Conservation (phyloP, 2,329 filamentous ascomycete species). For the Penicillium sp. region DNA sequence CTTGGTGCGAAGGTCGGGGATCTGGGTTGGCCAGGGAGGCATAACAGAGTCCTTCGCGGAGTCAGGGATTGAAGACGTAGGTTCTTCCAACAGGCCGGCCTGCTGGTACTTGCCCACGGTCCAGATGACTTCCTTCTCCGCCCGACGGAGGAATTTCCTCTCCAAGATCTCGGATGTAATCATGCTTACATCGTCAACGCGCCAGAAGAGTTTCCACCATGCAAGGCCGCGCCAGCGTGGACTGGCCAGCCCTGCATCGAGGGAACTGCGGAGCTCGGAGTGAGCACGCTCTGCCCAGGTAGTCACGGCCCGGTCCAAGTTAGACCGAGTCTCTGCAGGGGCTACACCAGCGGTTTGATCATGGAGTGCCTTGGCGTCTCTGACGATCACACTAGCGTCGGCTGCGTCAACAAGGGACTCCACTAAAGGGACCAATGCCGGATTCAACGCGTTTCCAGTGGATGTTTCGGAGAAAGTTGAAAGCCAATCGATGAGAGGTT, state of each 20-base stretch:
- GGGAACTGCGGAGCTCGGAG: slow-evolving; percentile 74
- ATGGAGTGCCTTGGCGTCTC: slow-evolving; percentile 32
- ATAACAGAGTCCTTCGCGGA: slow-evolving; percentile 7
- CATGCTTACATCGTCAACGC: slow-evolving; percentile 86
- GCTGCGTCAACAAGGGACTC: slow-evolving; percentile 59
- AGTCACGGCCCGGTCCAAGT: slow-evolving; percentile 61
- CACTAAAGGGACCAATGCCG: slow-evolving; percentile 66
- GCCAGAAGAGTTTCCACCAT: slow-evolving; percentile 97
- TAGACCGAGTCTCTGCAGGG: slow-evolving; percentile 45
- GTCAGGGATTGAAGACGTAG: slow-evolving; percentile 4
- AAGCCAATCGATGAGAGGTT: slow-evolving; percentile 66
- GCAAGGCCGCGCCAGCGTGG: slow-evolving; percentile 73
- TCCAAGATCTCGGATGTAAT: slow-evolving; percentile 76
- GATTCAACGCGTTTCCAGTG: slow-evolving; percentile 58
- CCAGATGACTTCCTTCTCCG: slow-evolving; percentile 80
- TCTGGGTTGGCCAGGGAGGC: slow-evolving; percentile 69
- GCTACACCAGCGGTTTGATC: slow-evolving; percentile 38
- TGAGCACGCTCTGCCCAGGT: slow-evolving; percentile 79
- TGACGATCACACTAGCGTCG: slow-evolving; percentile 31
- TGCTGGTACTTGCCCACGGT: slow-evolving; percentile 74
- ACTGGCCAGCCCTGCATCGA: slow-evolving; percentile 76
- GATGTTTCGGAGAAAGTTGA: slow-evolving; percentile 22
- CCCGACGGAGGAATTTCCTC: slow-evolving; percentile 71
- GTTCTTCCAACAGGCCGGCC: slow-evolving; percentile 52
- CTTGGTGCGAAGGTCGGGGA: slow-evolving; percentile 67